phyloP scores from a whole-genome alignment of 768 basidiomycete genomes.

The Candolleomyces eurysporus region DNA sequence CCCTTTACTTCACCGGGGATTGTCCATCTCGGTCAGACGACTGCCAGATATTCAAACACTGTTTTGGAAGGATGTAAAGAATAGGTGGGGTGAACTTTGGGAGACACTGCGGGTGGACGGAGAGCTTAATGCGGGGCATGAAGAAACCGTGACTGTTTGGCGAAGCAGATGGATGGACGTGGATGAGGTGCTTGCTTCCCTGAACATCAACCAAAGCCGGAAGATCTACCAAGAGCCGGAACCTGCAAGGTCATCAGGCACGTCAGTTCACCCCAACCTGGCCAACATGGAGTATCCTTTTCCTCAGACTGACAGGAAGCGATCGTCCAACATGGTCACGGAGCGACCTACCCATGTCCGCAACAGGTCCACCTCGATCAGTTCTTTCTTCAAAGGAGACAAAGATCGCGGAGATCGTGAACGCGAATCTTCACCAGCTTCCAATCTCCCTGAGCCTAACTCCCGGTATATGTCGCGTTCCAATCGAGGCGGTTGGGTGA shows the following conservation, averaged over 20 bases:
- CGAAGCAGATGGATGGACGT: constrained; percentile 66
- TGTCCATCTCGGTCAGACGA: constrained; percentile 48
- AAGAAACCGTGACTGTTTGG: constrained; percentile 76
- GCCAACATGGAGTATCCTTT: constrained; percentile 15
- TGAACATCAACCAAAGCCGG: constrained; percentile 29
- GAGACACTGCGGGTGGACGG: constrained; percentile 72
- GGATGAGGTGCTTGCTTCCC: constrained; percentile 41
- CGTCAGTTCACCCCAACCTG: constrained; percentile 11
- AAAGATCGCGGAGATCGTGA: not conserved
- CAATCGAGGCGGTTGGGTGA: constrained; percentile 42
- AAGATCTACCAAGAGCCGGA: constrained; percentile 24
- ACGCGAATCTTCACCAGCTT: constrained; percentile 10
- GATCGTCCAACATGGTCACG: constrained; percentile 10
- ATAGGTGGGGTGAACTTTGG: constrained; percentile 81
- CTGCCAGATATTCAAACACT: constrained; percentile 55
- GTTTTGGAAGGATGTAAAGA: constrained; percentile 60
- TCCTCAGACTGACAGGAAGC: not conserved
- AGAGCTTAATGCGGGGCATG: constrained; percentile 61
- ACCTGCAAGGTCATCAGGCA: constrained; percentile 6
- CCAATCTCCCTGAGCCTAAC: constrained; percentile 12
- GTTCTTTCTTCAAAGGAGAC: constrained; percentile 32
- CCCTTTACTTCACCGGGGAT: constrained; percentile 53
- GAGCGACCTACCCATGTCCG: constrained; percentile 22
- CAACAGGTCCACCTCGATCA: constrained; percentile 33
- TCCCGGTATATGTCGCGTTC: constrained; percentile 21